A percentile compares a stretch with the other conserved stretches of the same genome.
Evolutionary conservation across 1,284 basidiomycete species (phyloP).

Genomic region (Vanrija sp.): DNA sequence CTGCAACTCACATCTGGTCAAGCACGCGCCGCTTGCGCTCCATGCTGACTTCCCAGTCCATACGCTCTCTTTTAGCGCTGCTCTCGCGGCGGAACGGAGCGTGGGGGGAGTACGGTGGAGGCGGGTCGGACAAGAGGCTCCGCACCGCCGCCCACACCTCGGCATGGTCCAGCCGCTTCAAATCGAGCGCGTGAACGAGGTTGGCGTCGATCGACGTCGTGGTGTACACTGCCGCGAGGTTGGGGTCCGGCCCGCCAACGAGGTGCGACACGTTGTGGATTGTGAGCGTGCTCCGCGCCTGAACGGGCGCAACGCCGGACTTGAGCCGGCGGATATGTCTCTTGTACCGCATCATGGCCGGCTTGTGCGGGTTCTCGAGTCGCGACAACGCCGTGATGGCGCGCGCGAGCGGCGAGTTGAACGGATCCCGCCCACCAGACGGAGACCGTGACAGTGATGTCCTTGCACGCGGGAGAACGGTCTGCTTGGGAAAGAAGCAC

Average conservation of each 20-base stretch:
- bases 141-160: slow-evolving; percentile 65
- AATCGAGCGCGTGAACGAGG: slow-evolving; percentile 57
- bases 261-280: slow-evolving; percentile 60
- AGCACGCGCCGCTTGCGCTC: slow-evolving; percentile 36
- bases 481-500: slow-evolving; percentile 68
- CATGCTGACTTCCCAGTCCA: slow-evolving; percentile 38
- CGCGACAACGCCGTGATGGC: slow-evolving; percentile 41
- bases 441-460: slow-evolving; percentile 40
- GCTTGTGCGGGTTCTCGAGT: slow-evolving; percentile 35
- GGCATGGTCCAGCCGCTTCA: slow-evolving; percentile 66
- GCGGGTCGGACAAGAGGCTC: slow-evolving; percentile 51
- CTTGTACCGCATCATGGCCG: slow-evolving; percentile 8
- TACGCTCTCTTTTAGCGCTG: slow-evolving; percentile 19
- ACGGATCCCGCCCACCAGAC: slow-evolving; percentile 20
- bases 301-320: slow-evolving; percentile 20
- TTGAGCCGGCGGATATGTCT: slow-evolving; percentile 12
- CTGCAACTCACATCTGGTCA: slow-evolving; percentile 29
- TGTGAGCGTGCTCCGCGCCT: slow-evolving; percentile 55
- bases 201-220: slow-evolving; percentile 55
- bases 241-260: slow-evolving; percentile 56
- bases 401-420: slow-evolving; percentile 30
- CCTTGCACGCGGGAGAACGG: slow-evolving; percentile 33
- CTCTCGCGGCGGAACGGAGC: slow-evolving; percentile 12
- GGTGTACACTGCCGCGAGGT: slow-evolving; percentile 64
- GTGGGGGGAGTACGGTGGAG: slow-evolving; percentile 29